Percentiles rank a stretch among this genome's conserved stretches.
Evolutionary conservation across 1,284 basidiomycete genomes (phyloP).

Genomic region (Ganoderma sinense): DNA sequence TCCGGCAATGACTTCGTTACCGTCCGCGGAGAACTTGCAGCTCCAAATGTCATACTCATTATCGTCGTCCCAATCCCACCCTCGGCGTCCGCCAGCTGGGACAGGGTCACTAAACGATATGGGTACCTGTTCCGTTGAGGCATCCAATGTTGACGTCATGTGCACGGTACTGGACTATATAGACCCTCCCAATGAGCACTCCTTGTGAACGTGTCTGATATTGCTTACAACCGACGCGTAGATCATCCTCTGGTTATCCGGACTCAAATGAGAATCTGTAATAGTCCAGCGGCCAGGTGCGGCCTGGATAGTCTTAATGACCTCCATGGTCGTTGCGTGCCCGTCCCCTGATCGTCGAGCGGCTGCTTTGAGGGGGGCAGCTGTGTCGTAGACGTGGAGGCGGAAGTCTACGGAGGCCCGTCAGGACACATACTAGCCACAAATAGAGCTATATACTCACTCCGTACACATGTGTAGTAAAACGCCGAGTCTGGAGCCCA

Average conservation of each 20-base stretch:
- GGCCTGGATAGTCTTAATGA: constrained; percentile 84
- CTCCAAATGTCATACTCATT: constrained; percentile 85
- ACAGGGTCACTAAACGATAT: constrained; percentile 72
- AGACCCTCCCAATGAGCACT: background rate
- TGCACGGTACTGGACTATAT: constrained; percentile 77
- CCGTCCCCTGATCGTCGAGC: constrained; percentile 42
- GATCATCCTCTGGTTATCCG: constrained; percentile 93
- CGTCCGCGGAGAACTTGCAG: constrained; percentile 95
- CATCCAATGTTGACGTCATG: constrained; percentile 85
- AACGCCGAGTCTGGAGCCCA: constrained; percentile 70
- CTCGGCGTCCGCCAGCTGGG: constrained; percentile 42
- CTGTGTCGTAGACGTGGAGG: constrained; percentile 89
- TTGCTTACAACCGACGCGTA: constrained; percentile 84
- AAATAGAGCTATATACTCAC: constrained; percentile 43
- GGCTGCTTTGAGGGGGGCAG: constrained; percentile 46
- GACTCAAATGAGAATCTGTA: constrained; percentile 93
- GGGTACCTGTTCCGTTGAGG: constrained; percentile 72
- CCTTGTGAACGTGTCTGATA: background rate
- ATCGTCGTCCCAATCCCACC: constrained; percentile 44
- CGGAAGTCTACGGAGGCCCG: constrained; percentile 70
- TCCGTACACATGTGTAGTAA: constrained; percentile 85
- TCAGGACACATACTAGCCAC: constrained; percentile 7
- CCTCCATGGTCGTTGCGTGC: constrained; percentile 74
- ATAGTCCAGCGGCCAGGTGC: constrained; percentile 87
- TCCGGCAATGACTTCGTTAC: constrained; percentile 88